Evolutionary conservation across 495 filamentous ascomycete species (phyloP).

Genomic region (Cudoniella acicularis): DNA sequence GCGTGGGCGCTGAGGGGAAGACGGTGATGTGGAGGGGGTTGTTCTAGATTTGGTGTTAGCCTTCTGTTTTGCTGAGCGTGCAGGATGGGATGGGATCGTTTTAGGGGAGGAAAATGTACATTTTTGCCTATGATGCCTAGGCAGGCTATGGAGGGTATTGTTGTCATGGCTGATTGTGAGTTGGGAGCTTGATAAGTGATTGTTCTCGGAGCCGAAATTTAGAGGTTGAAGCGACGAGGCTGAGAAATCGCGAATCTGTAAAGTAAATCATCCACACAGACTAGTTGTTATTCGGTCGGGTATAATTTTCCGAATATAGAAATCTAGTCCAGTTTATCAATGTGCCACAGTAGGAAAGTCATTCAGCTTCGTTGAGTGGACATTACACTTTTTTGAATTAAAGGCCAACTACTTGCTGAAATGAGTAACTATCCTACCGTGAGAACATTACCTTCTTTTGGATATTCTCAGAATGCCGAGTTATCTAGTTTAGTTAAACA

Average conservation of each 20-base stretch:
- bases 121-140: constrained; percentile 91
- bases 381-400: no score
- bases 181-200: background rate
- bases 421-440: no score
- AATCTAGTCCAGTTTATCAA: no score
- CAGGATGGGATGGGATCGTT: background rate
- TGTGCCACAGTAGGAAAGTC: no score
- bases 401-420: no score
- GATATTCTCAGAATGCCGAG: no score
- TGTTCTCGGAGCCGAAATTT: constrained; percentile 2
- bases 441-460: no score
- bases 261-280: no score
- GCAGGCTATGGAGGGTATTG: constrained; percentile 75
- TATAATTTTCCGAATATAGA: no score
- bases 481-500: no score
- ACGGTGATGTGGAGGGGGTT: constrained; percentile 91
- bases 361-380: no score
- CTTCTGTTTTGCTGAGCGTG: constrained; percentile 12
- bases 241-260: background rate
- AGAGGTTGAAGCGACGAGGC: constrained; percentile 6
- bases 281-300: no score
- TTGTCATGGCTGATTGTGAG: constrained; percentile 21
- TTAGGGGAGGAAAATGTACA: constrained; percentile 47
- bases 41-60: constrained; percentile 54
- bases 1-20: constrained; percentile 54